Evolutionary conservation across 176 grass and related monocot genomes (phyloP).

Genomic region (Typha latifolia): DNA sequence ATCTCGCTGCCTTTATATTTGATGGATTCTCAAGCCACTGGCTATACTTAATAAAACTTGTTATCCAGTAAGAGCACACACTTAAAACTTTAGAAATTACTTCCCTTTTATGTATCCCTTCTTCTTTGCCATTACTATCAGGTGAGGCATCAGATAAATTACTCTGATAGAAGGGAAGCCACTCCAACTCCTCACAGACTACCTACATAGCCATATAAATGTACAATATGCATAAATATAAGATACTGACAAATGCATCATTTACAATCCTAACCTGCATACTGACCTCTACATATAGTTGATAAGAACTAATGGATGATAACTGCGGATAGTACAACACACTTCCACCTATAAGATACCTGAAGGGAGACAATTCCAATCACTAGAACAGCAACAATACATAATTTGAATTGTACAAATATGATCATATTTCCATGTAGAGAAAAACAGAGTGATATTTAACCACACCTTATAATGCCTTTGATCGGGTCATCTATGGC

Average conservation of each 20-base stretch:
- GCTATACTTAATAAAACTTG: conserved; percentile 87
- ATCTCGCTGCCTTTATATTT: conserved; percentile 81
- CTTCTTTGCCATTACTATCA: conserved; percentile 49
- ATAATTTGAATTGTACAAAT: conserved; percentile 1
- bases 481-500: conserved; percentile 59
- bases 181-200: conserved; percentile 93
- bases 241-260: conserved; percentile 14
- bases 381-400: conserved; percentile 1
- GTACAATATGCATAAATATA: conserved; percentile 17
- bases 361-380: conserved; percentile 22
- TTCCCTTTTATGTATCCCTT: conserved; percentile 35
- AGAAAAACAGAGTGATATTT: too few relatives aligned
- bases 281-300: conserved; percentile 96
- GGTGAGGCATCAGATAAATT: conserved; percentile 30
- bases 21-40: conserved; percentile 90
- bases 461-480: conserved; percentile 71
- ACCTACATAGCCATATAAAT: conserved; percentile 52
- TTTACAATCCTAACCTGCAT: conserved; percentile 8
- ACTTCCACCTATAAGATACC: conserved; percentile 97
- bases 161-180: conserved; percentile 81
- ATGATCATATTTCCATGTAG: background rate
- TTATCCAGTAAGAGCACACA: conserved; percentile 88
- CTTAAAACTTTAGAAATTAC: conserved; percentile 57
- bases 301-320: conserved; percentile 96
- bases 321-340: conserved; percentile 98